A percentile compares a stretch with the other conserved stretches of the same genome.
Conservation (phyloP, 768 basidiomycete genomes). For the Trametes gibbosa region DNA sequence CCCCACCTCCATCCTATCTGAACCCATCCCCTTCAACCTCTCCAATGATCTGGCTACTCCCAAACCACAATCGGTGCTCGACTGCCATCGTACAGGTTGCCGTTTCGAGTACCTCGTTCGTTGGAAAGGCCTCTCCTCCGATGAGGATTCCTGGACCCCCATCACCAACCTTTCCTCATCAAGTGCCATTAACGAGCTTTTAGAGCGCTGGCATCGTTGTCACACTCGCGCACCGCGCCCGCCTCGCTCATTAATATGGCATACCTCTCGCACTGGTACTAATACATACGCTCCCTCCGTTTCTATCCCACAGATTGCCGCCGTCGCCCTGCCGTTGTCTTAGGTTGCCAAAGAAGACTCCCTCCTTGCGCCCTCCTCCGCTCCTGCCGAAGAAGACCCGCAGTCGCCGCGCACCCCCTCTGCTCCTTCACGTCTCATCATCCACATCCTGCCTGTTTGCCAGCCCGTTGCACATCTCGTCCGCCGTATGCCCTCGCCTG, state of each 20-base stretch:
- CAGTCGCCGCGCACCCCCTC: background rate
- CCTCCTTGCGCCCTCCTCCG: background rate
- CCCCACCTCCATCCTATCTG: constrained; percentile 30
- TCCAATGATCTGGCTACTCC: no score
- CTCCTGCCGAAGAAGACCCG: background rate
- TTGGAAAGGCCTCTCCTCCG: constrained; percentile 26
- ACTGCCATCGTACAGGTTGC: no score
- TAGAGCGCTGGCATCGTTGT: constrained; percentile 35
- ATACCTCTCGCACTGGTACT: background rate
- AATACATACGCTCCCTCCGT: no score
- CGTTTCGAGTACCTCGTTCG: constrained; percentile 35
- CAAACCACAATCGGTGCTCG: no score
- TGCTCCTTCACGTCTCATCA: background rate
- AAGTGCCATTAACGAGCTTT: constrained; percentile 26
- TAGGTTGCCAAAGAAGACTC: background rate
- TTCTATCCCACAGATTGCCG: no score
- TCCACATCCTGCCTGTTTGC: no score
- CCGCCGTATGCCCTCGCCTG: background rate
- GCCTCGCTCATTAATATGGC: constrained; percentile 20
- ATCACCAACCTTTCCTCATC: constrained; percentile 37
- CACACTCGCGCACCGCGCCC: constrained; percentile 33
- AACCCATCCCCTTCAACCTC: constrained; percentile 7
- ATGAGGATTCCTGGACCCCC: constrained; percentile 36
- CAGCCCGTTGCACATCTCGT: background rate
- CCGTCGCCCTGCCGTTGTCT: no score